A percentile compares a stretch with the other conserved stretches of the same genome.
These are phyloP conservation scores for Vinca major DNA, from an alignment of 305 asterid species.

Conservation along the genomic window DNA sequence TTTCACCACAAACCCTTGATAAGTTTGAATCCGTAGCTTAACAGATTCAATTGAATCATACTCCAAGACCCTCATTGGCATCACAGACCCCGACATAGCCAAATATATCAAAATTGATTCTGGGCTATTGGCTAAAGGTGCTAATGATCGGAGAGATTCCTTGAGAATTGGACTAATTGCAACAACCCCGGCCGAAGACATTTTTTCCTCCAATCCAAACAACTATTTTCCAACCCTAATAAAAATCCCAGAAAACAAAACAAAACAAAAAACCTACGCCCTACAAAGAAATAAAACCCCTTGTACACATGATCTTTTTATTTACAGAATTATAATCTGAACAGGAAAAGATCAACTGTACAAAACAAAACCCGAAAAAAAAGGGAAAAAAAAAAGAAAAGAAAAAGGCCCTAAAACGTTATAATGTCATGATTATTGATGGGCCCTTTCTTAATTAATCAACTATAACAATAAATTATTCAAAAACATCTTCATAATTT, in stretches of 20 bases:
- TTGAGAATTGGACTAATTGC: constrained; percentile 39
- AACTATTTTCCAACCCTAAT: constrained; percentile 19
- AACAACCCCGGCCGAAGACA: constrained; percentile 77
- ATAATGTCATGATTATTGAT: constrained; percentile 31
- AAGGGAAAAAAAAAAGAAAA: not conserved
- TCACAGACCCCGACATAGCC: constrained; percentile 55
- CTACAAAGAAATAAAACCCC: constrained; percentile 8
- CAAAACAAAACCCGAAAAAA: constrained; percentile 3
- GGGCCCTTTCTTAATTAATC: constrained; percentile 17
- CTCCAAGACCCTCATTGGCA: constrained; percentile 63
- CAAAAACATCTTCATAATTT: constrained; percentile 6
- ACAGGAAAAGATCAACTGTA: constrained; percentile 15
- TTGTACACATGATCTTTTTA: constrained; percentile 18
- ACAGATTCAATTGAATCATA: constrained; percentile 75
- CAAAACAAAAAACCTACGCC: not conserved
- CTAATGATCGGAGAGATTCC: constrained; percentile 38
- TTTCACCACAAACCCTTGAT: constrained; percentile 65
- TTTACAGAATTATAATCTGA: constrained; percentile 7
- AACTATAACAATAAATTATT: not conserved
- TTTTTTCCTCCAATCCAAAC: constrained; percentile 14
- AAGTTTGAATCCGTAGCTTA: constrained; percentile 55
- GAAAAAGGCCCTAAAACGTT: constrained; percentile 34
- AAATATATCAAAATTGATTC: constrained; percentile 51
- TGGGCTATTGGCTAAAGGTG: constrained; percentile 33
- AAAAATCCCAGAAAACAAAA: constrained; percentile 17